phyloP scores from a whole-genome alignment of 495 filamentous ascomycete species.

The Hypoxylon perforatum region DNA sequence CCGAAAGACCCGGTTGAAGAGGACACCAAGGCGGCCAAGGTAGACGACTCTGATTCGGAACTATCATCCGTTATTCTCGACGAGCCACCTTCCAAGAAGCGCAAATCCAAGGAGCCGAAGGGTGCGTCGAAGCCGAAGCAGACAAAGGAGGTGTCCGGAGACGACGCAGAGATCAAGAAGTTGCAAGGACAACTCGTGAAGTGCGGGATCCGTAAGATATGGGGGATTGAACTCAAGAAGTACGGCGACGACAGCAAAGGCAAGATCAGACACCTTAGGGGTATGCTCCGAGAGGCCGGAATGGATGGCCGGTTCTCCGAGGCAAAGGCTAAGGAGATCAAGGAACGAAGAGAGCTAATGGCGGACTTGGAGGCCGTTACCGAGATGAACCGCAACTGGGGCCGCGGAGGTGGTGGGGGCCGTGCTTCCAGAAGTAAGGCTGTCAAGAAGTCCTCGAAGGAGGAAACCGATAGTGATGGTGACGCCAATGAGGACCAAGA shows the following conservation, averaged over 20 bases:
- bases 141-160: slow-evolving; percentile 65
- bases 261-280: slow-evolving; percentile 84
- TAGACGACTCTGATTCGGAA: slow-evolving; percentile 77
- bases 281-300: slow-evolving; percentile 80
- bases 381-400: slow-evolving; percentile 82
- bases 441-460: slow-evolving; percentile 41
- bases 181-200: slow-evolving; percentile 88
- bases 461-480: slow-evolving; percentile 44
- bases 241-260: slow-evolving; percentile 72
- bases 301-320: slow-evolving; percentile 89
- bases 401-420: slow-evolving; percentile 52
- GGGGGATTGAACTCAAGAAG: slow-evolving; percentile 84
- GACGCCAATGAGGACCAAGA: slow-evolving; percentile 55
- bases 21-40: slow-evolving; percentile 41
- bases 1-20: slow-evolving; percentile 28
- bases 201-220: slow-evolving; percentile 94
- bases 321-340: slow-evolving; percentile 85
- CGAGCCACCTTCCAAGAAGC: slow-evolving; percentile 64
- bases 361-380: slow-evolving; percentile 85
- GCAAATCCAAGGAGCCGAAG: slow-evolving; percentile 39
- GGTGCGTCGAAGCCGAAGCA: slow-evolving; percentile 31
- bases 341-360: slow-evolving; percentile 81
- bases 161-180: slow-evolving; percentile 87
- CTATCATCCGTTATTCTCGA: slow-evolving; percentile 83
- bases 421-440: slow-evolving; percentile 49